Conservation (phyloP, 192 early-diverging fungal species). For the Irineochytrium annulatum region DNA sequence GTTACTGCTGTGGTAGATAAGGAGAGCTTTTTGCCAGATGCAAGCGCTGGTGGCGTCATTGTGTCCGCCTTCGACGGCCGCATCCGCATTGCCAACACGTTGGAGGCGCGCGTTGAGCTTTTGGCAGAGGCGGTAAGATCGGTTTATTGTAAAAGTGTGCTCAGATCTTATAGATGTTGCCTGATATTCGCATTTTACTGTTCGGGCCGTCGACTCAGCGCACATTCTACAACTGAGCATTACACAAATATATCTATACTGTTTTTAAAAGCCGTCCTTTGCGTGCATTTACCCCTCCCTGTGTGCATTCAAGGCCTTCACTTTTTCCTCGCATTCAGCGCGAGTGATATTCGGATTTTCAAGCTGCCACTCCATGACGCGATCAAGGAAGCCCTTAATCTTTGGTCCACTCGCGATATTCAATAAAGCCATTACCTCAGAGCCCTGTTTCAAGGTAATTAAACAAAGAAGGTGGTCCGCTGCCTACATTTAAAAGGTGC, state of each 20-base stretch:
- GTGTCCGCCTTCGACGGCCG: slow-evolving; percentile 70
- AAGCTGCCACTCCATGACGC: slow-evolving; percentile 83
- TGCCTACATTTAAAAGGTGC: background rate
- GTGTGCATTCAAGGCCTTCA: too few relatives aligned
- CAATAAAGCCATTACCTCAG: slow-evolving; percentile 54
- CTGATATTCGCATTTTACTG: slow-evolving; percentile 82
- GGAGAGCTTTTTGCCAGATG: slow-evolving; percentile 64
- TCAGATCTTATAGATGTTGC: slow-evolving; percentile 71
- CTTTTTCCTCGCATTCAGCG: slow-evolving; percentile 40
- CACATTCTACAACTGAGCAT: slow-evolving; percentile 80
- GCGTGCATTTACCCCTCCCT: too few relatives aligned
- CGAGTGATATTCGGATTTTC: slow-evolving; percentile 56
- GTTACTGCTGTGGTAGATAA: slow-evolving; percentile 55
- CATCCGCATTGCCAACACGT: slow-evolving; percentile 84
- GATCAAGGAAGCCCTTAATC: slow-evolving; percentile 58
- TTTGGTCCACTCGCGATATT: slow-evolving; percentile 69
- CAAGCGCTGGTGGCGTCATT: slow-evolving; percentile 84
- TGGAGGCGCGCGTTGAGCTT: slow-evolving; percentile 83
- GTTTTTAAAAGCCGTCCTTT: too few relatives aligned
- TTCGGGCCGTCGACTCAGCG: slow-evolving; percentile 89
- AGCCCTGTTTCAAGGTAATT: slow-evolving; percentile 53
- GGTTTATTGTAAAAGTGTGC: background rate
- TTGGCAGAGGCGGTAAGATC: slow-evolving; percentile 52
- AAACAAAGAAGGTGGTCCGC: background rate
- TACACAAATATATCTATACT: too few relatives aligned